phyloP scores from a whole-genome alignment of 768 basidiomycete genomes.

The Arthromyces matolae region DNA sequence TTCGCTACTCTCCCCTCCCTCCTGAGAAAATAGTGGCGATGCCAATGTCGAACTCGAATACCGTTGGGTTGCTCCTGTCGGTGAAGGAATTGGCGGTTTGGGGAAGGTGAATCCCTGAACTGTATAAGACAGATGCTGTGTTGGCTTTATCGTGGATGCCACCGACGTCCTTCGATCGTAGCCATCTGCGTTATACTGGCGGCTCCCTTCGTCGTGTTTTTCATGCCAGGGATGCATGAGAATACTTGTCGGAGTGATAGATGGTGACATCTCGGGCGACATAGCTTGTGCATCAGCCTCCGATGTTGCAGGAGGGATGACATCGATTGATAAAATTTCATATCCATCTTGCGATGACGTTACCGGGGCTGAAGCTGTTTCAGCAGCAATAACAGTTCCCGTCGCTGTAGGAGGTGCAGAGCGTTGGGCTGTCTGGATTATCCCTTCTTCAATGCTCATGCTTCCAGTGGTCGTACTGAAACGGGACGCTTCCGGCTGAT shows the following conservation, averaged over 20 bases:
- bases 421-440: conserved; percentile 3
- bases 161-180: conserved; percentile 2
- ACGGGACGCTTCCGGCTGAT: neutral
- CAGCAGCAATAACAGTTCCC: neutral
- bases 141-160: neutral
- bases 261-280: neutral
- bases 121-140: conserved; percentile 3
- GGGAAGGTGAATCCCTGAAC: conserved; percentile 10
- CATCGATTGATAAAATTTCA: neutral
- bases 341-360: neutral
- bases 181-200: neutral
- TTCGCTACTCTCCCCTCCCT: neutral
- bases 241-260: conserved; percentile 7
- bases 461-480: neutral
- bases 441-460: conserved; percentile 1
- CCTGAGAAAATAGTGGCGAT: conserved; percentile 6
- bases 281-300: neutral
- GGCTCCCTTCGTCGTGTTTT: neutral
- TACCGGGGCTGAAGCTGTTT: neutral
- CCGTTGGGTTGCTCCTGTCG: neutral
- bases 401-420: neutral
- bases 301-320: neutral
- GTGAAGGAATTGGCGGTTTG: conserved; percentile 9
- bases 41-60: conserved; percentile 14
- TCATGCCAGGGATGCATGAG: conserved; percentile 17